Percentiles rank a stretch among this genome's conserved stretches.
Conservation (phyloP, 331 rosid species). For the Stylosanthes scabra region DNA sequence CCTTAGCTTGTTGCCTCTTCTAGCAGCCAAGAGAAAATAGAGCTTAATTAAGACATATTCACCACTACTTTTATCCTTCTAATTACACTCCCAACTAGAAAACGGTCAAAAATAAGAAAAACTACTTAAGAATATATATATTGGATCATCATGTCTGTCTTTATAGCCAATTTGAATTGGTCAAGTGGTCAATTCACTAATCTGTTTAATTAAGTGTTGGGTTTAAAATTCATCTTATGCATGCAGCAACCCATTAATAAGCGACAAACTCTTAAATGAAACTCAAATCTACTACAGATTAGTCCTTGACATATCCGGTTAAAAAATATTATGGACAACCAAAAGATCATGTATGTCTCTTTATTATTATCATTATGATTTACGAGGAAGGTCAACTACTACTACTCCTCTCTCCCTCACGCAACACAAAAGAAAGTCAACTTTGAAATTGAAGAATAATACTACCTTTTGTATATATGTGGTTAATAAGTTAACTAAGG, state of each 20-base stretch:
- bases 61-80: background rate
- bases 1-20: background rate
- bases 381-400: constrained; percentile 4
- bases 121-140: background rate
- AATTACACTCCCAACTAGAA: background rate
- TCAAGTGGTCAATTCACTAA: too few relatives aligned
- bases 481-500: background rate
- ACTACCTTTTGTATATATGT: too few relatives aligned
- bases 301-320: too few relatives aligned
- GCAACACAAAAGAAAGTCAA: background rate
- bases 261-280: too few relatives aligned
- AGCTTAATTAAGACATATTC: background rate
- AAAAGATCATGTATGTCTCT: constrained; percentile 7
- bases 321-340: too few relatives aligned
- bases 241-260: too few relatives aligned
- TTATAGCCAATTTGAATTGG: too few relatives aligned
- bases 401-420: background rate
- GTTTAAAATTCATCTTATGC: too few relatives aligned
- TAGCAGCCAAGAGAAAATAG: background rate
- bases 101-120: background rate
- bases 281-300: too few relatives aligned
- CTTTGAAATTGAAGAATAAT: background rate
- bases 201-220: too few relatives aligned
- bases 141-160: too few relatives aligned
- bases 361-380: background rate